Evolutionary conservation across 768 basidiomycete genomes (phyloP).

Genomic region (Tylopilus balloui): DNA sequence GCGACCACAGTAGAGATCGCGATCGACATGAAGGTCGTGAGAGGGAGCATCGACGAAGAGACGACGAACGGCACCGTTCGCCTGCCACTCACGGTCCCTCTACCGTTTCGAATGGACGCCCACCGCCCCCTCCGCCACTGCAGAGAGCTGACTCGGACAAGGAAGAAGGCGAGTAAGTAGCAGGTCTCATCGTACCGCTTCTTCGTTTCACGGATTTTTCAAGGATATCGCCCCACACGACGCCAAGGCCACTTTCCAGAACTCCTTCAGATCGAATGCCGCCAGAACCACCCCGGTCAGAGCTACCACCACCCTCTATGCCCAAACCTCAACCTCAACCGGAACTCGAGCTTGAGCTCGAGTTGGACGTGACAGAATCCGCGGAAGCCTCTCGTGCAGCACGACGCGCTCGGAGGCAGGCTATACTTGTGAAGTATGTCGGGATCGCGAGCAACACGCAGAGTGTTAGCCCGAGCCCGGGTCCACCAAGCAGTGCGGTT

Average conservation of each 20-base stretch:
- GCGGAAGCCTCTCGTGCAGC: conserved; percentile 63
- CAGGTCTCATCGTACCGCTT: conserved; percentile 1
- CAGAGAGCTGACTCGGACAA: conserved; percentile 52
- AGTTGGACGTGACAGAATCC: conserved; percentile 46
- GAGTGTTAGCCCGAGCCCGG: conserved; percentile 53
- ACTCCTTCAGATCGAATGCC: conserved; percentile 24
- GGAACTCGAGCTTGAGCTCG: conserved; percentile 47
- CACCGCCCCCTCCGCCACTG: conserved; percentile 1
- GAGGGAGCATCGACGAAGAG: conserved; percentile 28
- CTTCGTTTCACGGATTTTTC: conserved; percentile 10
- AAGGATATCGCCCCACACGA: conserved; percentile 63
- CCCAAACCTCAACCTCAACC: too few species aligned
- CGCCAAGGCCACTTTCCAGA: conserved; percentile 23
- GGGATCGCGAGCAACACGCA: conserved; percentile 41
- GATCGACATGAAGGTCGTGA: conserved; percentile 28
- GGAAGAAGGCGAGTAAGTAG: conserved; percentile 93
- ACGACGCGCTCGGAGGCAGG: conserved; percentile 66
- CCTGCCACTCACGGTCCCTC: conserved; percentile 9
- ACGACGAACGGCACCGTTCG: conserved; percentile 29
- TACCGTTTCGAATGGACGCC: conserved; percentile 21
- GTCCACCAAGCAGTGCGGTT: conserved; percentile 69
- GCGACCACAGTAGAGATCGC: conserved; percentile 26
- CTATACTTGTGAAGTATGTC: conserved; percentile 74
- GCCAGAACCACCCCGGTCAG: conserved; percentile 16
- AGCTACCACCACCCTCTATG: conserved; percentile 17